Evolutionary conservation across 1,284 basidiomycete genomes (phyloP), one percentile per base, ranked within the genome.

Genomic region (Ceratorhiza oryzae-sativae): DNA sequence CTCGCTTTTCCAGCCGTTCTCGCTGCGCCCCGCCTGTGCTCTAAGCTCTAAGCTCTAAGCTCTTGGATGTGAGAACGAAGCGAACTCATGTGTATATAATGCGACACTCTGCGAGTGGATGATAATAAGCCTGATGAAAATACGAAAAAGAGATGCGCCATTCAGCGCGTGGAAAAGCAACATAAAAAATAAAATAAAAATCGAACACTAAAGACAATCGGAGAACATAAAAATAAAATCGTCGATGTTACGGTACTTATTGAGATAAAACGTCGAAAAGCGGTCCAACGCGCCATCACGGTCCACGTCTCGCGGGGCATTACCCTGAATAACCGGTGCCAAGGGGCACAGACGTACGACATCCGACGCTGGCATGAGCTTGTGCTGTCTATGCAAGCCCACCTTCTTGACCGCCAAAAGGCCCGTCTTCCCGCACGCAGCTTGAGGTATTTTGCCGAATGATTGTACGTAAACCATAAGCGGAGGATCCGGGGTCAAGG

Each of bases 131-230:
- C 6, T 6, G 6, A 53, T 60, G 32, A 39, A 39, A 39, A 39
- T 39, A 39, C 36, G 13, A 39, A 13, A 39, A 13, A 6, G 36
- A 13, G 42, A 3, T 3, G 42, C 15, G 42, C 42, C 9, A 45
- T 45, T 10, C 42, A 45, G 15, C 15, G 42, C 42, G 15, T 8
- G 9, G 4, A 18, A 45, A 10, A 39, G 25, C n/a, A n/a, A n/a
- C n/a, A 65, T 63, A 74, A 53, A 41, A 60, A 53, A 12, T 25
- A 59, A 12, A 48, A 70, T 32, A 73, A 34, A 88, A 90, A 81
- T 80, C 93, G 88, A 93, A 96, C 88, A 97, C 87, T 98, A 63
- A n/a, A 51, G 34, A 41, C 5, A 4, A 39, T 51, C 45, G 6
- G 60, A 49, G 12, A 9, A 63, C 32, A 63, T 49, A 20, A 63